A percentile compares a stretch with the other conserved stretches of the same genome.
These are phyloP conservation scores for Phytopythium mirpurense DNA, from an alignment of 352 stramenopile genomes.

Conservation along the genomic window DNA sequence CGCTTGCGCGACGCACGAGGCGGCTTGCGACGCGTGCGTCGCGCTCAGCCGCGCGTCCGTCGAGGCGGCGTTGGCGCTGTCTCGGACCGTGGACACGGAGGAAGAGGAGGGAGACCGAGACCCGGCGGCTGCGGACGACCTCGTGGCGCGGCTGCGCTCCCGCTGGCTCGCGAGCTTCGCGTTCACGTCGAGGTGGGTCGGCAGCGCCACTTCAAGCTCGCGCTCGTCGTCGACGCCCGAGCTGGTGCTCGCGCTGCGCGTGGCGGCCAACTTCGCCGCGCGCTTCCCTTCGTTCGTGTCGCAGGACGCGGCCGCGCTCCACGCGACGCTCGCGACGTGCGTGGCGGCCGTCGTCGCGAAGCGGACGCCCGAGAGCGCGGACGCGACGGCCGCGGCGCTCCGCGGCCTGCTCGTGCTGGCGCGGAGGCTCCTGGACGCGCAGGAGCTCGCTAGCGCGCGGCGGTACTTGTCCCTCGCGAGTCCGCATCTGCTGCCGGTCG, in stretches of 20 bases:
- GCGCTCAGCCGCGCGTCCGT: constrained; percentile 35
- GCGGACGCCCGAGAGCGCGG: constrained; percentile 7
- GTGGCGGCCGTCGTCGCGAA: constrained; percentile 17
- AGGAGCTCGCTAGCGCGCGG: constrained; percentile 28
- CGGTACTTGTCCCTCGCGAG: constrained; percentile 42
- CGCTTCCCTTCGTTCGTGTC: constrained; percentile 25
- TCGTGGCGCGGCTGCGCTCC: constrained; percentile 12
- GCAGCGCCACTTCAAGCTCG: constrained; percentile 11
- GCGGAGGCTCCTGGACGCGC: constrained; percentile 39
- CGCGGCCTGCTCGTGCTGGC: constrained; percentile 27
- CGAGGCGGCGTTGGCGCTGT: constrained; percentile 35
- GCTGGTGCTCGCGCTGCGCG: constrained; percentile 33
- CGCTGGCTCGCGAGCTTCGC: constrained; percentile 25
- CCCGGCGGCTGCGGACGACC: not conserved
- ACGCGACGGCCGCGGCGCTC: constrained; percentile 16
- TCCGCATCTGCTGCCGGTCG: constrained; percentile 27
- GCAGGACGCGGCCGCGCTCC: constrained; percentile 25
- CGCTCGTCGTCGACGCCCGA: constrained; percentile 10
- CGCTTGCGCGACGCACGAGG: not conserved
- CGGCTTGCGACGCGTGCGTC: constrained; percentile 19
- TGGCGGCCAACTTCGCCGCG: constrained; percentile 29
- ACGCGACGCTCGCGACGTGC: constrained; percentile 24
- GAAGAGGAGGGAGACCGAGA: constrained; percentile 1
- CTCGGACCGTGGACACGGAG: constrained; percentile 18
- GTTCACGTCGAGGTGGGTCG: constrained; percentile 32